phyloP scores from a whole-genome alignment of 2,329 filamentous ascomycete species.

The Arthroderma uncinatum region DNA sequence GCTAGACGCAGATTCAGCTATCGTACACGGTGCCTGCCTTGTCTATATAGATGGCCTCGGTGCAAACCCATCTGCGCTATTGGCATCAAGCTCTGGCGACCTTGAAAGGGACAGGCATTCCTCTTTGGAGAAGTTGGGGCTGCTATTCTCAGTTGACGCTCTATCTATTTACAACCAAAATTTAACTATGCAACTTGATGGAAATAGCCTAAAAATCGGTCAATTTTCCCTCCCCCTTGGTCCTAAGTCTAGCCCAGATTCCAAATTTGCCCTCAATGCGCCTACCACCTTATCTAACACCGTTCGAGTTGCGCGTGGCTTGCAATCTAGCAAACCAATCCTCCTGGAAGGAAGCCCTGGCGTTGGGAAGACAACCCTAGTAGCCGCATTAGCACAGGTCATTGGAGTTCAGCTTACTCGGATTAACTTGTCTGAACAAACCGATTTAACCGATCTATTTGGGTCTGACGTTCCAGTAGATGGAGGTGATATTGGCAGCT shows the following conservation, averaged over 20 bases:
- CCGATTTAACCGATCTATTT: constrained; percentile 93
- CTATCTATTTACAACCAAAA: constrained; percentile 52
- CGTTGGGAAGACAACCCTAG: constrained; percentile 90
- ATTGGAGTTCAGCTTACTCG: constrained; percentile 74
- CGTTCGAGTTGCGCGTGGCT: constrained; percentile 77
- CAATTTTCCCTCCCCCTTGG: constrained; percentile 57
- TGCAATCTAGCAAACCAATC: constrained; percentile 83
- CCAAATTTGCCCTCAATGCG: constrained; percentile 68
- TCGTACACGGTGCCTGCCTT: constrained; percentile 81
- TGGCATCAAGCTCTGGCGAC: constrained; percentile 59
- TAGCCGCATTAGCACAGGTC: constrained; percentile 69
- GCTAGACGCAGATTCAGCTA: constrained; percentile 39
- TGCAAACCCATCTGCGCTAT: constrained; percentile 81
- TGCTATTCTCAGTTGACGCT: constrained; percentile 55
- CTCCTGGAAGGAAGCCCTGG: constrained; percentile 94
- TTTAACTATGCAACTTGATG: constrained; percentile 47
- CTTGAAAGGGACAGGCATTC: constrained; percentile 59
- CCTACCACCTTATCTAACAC: constrained; percentile 83
- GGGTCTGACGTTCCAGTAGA: constrained; percentile 93
- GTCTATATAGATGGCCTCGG: constrained; percentile 94
- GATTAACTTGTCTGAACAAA: constrained; percentile 97
- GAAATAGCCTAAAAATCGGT: constrained; percentile 54
- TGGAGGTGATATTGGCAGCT: constrained; percentile 79
- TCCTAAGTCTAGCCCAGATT: constrained; percentile 40
- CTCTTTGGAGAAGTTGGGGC: constrained; percentile 62